Evolutionary conservation across 495 filamentous ascomycete species (phyloP).

Genomic region (Tuber aestivum): DNA sequence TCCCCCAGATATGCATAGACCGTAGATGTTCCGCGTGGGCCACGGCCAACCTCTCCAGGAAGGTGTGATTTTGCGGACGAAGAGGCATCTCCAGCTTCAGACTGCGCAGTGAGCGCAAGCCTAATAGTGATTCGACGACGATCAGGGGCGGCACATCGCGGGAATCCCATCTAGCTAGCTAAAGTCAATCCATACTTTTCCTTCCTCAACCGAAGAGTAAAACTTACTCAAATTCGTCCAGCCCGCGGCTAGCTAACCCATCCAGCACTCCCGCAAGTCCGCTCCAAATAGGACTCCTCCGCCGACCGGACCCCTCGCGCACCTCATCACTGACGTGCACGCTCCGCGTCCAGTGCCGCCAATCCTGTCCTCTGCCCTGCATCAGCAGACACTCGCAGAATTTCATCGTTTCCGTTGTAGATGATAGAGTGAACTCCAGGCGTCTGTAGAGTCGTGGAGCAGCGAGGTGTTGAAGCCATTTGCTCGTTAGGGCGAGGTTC

Average conservation of each 20-base stretch:
- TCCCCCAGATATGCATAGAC: constrained; percentile 6
- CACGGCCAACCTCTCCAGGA: not conserved
- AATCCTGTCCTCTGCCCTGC: not conserved
- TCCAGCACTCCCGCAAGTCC: constrained; percentile 7
- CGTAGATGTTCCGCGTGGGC: not conserved
- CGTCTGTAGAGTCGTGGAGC: constrained; percentile 7
- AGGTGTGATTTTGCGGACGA: not conserved
- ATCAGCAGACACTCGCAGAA: constrained; percentile 6
- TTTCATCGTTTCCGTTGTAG: not conserved
- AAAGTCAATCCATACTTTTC: not conserved
- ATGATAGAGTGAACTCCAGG: not conserved
- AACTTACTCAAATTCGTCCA: constrained; percentile 3
- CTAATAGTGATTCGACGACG: not conserved
- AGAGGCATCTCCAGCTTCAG: constrained; percentile 1
- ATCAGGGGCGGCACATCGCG: not conserved
- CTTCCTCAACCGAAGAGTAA: not conserved
- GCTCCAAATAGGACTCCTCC: not conserved
- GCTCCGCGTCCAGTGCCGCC: constrained; percentile 1
- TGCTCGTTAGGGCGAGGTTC: not conserved
- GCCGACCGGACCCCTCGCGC: not conserved
- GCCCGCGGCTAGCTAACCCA: not conserved
- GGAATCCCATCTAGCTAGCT: constrained; percentile 4
- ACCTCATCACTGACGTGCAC: not conserved
- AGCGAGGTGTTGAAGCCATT: constrained; percentile 8
- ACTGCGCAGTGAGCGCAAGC: not conserved